Evolutionary conservation across 164 flowering plant species (phyloP), one percentile per base, ranked within the genome.

Genomic region (Amborella trichopoda): DNA sequence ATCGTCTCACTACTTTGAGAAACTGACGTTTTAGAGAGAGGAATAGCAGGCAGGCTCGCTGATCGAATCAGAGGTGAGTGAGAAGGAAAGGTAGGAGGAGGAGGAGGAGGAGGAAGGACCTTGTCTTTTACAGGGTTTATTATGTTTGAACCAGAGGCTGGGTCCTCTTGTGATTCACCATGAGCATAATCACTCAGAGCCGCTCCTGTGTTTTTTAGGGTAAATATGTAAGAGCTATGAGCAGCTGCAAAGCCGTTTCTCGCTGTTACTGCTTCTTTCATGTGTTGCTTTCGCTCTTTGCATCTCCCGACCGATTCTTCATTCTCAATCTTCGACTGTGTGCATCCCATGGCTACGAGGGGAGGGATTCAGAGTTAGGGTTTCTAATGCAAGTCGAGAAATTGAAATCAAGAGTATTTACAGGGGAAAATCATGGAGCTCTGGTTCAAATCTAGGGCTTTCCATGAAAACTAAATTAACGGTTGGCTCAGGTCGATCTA

Each of bases 331-430:
- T 54, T 78, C 16, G 97, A 89, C 51, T 85, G 95, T 0, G 94
- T 74, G 46, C 97, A 89, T 4, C 97, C 97, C 97, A 89, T 89
- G 12, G 13, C n/a, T n/a, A n/a, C n/a, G n/a, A n/a, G n/a, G n/a
- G n/a, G n/a, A n/a, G n/a, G n/a, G n/a, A n/a, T n/a, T n/a, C n/a
- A n/a, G n/a, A n/a, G n/a, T n/a, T n/a, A n/a, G n/a, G n/a, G n/a
- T n/a, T n/a, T n/a, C n/a, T n/a, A n/a, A n/a, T n/a, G n/a, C n/a
- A n/a, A n/a, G n/a, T n/a, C n/a, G n/a, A n/a, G n/a, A n/a, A n/a
- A n/a, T n/a, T n/a, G n/a, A n/a, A n/a, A n/a, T n/a, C n/a, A n/a
- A n/a, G n/a, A n/a, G n/a, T n/a, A n/a, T n/a, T n/a, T n/a, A n/a
- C n/a, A n/a, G n/a, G n/a, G n/a, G n/a, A n/a, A n/a, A n/a, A n/a